Conservation (phyloP, 768 basidiomycete species). For the Pholiota microspora region DNA sequence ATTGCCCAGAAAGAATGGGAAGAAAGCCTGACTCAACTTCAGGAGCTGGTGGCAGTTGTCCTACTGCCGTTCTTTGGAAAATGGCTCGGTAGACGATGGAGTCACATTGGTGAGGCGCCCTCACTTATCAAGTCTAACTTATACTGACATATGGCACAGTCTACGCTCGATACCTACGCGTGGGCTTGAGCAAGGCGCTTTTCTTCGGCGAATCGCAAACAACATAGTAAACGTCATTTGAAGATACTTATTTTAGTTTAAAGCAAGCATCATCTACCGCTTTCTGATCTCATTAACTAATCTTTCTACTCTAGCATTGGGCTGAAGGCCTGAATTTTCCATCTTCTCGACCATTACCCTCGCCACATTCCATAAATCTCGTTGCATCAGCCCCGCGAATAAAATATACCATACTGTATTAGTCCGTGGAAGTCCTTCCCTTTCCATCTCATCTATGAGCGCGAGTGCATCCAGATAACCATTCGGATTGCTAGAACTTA, state of each 20-base stretch:
- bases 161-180: slow-evolving; percentile 65
- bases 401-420: slow-evolving; percentile 79
- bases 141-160: slow-evolving; percentile 36
- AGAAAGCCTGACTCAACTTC: slow-evolving; percentile 82
- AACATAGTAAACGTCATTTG: neutral
- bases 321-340: slow-evolving; percentile 41
- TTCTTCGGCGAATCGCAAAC: slow-evolving; percentile 39
- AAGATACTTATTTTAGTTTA: neutral
- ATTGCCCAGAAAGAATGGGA: slow-evolving; percentile 92
- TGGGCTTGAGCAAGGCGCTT: slow-evolving; percentile 65
- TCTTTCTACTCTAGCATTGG: slow-evolving; percentile 41
- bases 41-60: slow-evolving; percentile 76
- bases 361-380: slow-evolving; percentile 61
- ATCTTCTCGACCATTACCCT: slow-evolving; percentile 63
- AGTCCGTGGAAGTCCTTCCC: slow-evolving; percentile 42
- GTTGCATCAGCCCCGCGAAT: slow-evolving; percentile 58
- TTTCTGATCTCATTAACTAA: slow-evolving; percentile 49
- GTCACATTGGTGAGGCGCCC: slow-evolving; percentile 71
- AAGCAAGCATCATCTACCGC: slow-evolving; percentile 2
- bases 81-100: slow-evolving; percentile 84
- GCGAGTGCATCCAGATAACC: slow-evolving; percentile 54
- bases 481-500: slow-evolving; percentile 48
- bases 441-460: slow-evolving; percentile 62
- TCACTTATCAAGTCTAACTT: neutral
- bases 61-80: slow-evolving; percentile 86